Base-by-base conservation (phyloP, 306 rosid genomes). In the Cucurbita pepo region DNA sequence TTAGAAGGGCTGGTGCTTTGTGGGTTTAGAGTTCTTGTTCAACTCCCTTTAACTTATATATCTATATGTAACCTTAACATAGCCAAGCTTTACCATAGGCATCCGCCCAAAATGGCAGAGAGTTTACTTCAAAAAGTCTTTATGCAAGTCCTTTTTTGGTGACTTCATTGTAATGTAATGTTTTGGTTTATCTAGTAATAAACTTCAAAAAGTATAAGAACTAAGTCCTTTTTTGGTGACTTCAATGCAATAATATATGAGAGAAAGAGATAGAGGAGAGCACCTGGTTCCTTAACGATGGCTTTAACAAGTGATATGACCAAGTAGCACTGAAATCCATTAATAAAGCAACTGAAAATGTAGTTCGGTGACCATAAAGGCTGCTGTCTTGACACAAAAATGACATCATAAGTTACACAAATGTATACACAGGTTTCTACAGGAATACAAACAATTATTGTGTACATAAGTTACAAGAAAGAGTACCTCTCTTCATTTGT, bases 121-220 rank as follows among this genome's bases (percentile, higher is more conserved):
- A 69, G 73, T 48, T 69, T 69, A 69, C 57, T 69, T 69, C 3
- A 30, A 22, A 14, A 22, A 53, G 30, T 37, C n/a, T 60, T 10
- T 48, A 14, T 67, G 44, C 25, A 51, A 69, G 74, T 48, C 74
- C 74, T 69, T 69, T 69, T 69, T 69, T 69, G 59, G 74, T 69
- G 74, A 69, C 73, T 69, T 69, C 56, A 48, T 48, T 69, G 54
- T 69, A 67, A 67, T 67, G 72, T 65, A 44, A 66, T 66, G 21
- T 69, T 48, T 47, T 48, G 73, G 57, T 69, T 69, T 69, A 47
- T 30, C 22, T 47, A 47, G n/a, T 47, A 69, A 18, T 65, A 65
- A 65, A 11, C n/a, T 21, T 69, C 4, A 25, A 2, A 30, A 7
- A 52, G 4, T 69, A 22, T n/a, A 45, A 45, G 25, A 44, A 47